Base-by-base conservation (phyloP, 1,284 basidiomycete genomes). In the Trichosporon ovoides region DNA sequence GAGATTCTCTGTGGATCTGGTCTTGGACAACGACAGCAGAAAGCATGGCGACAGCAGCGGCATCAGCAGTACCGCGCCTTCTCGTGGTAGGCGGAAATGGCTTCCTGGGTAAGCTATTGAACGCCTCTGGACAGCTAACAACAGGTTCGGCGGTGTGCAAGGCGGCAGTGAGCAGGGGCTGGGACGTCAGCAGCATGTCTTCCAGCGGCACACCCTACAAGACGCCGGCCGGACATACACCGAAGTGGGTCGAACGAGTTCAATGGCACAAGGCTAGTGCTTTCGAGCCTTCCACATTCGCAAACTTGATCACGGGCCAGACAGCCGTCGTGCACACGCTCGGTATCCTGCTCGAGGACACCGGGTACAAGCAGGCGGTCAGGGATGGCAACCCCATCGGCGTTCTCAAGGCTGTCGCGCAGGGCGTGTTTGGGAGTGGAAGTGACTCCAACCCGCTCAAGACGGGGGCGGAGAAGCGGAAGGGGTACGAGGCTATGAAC, bases 71-170 rank as follows among this genome's bases (percentile, higher is more conserved):
- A 9, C 72, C 67, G 0, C 60, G 63, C 81, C 62, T 96, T 59
- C 83, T 94, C 9, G 91, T 97, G 33, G 84, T 96, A 1, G 94
- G 94, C 18, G 93, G 93, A 33, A 96, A 96, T 76, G 93, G 94
- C 13, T 97, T 95, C 79, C 85, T 97, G 65, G 93, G 91, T 13
- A 50, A 22, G 2, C 4, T 4, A 14, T 37, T 12, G 13, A 14
- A 14, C 35, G 6, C 14, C 40, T 4, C 19, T 20, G 22, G 13
- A 20, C n/a, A 28, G 48, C 31, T 34, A 28, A 59, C 53, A n/a
- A 9, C 63, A 95, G 94, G 95, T 57, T 96, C 94, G 22, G 87
- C 93, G 6, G 85, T 98, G 37, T 96, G 92, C 79, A 88, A 85
- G 73, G 83, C 86, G n/a, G 94, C 92, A 9, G 80, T 97, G n/a